Evolutionary conservation across 2,329 filamentous ascomycete genomes (phyloP).

Genomic region (Penicillium sp.): DNA sequence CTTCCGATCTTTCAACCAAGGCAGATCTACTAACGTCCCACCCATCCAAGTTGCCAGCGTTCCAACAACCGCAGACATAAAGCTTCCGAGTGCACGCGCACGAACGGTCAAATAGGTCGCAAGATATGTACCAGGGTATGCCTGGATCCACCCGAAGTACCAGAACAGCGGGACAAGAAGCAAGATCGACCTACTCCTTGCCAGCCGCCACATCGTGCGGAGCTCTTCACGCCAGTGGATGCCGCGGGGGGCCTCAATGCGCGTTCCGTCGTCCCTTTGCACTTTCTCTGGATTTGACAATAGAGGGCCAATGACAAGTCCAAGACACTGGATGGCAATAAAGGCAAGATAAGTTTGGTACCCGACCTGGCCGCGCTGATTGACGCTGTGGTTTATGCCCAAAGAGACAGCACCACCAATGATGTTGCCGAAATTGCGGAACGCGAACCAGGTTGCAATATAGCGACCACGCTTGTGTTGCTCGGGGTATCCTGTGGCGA

Average conservation of each 20-base stretch:
- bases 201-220: constrained; percentile 36
- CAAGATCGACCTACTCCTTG: constrained; percentile 34
- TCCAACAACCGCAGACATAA: constrained; percentile 40
- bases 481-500: constrained; percentile 41
- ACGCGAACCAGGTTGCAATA: constrained; percentile 40
- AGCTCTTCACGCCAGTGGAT: constrained; percentile 30
- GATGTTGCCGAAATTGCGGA: constrained; percentile 43
- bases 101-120: constrained; percentile 45
- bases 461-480: constrained; percentile 21
- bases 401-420: constrained; percentile 52
- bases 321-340: constrained; percentile 48
- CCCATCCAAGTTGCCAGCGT: constrained; percentile 38
- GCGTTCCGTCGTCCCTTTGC: constrained; percentile 42
- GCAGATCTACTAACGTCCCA: constrained; percentile 37
- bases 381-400: constrained; percentile 43
- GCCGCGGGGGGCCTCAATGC: constrained; percentile 24
- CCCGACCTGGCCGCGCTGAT: constrained; percentile 25
- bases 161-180: constrained; percentile 37
- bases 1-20: constrained; percentile 40
- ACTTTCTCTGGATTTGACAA: constrained; percentile 48
- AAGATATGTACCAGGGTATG: constrained; percentile 43
- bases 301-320: constrained; percentile 41
- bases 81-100: constrained; percentile 37
- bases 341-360: constrained; percentile 45
- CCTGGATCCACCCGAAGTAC: constrained; percentile 35